Evolutionary conservation across 345 rosid species (phyloP).

Genomic region (thale cress (Arabidopsis thaliana)): TAIR10.1 NC_003071.7:1283501-1284000

Average conservation of each 20-base stretch:
- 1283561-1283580: background rate
- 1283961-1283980: slow-evolving; percentile 9
- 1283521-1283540: slow-evolving; percentile 87
- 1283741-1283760: background rate
- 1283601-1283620: slow-evolving; percentile 3
- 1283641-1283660: slow-evolving; percentile 77
- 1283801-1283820: slow-evolving; percentile 86
- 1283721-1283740: slow-evolving; percentile 72
- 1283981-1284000: slow-evolving; percentile 5
- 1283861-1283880: slow-evolving; percentile 91
- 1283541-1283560: background rate
- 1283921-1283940: background rate
- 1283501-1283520: slow-evolving; percentile 89
- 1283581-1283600: background rate
- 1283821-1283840: slow-evolving; percentile 82
- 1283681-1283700: slow-evolving; percentile 99
- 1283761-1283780: background rate
- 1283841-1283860: slow-evolving; percentile 93
- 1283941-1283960: background rate
- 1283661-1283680: slow-evolving; percentile 87
- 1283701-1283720: slow-evolving; percentile 96
- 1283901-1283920: slow-evolving; percentile 73
- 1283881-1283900: slow-evolving; percentile 84
- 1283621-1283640: slow-evolving; percentile 33
- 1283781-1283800: slow-evolving; percentile 28